phyloP scores from a whole-genome alignment of 116 monocot species.

The Thalassia testudinum region DNA sequence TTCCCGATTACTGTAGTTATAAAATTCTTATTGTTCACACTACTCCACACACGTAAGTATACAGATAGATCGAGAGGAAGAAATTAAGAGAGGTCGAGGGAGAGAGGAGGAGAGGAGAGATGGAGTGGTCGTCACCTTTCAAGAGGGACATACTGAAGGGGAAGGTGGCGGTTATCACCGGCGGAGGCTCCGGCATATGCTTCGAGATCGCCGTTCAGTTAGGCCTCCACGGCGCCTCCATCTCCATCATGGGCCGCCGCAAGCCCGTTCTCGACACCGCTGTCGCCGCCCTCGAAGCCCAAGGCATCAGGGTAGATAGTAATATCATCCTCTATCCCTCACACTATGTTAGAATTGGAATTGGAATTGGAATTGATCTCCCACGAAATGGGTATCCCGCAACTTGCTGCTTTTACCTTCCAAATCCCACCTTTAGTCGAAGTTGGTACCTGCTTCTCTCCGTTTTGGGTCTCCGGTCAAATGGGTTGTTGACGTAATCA shows the following conservation, averaged over 20 bases:
- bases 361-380: too few relatives aligned
- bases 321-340: background rate
- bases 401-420: background rate
- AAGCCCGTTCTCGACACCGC: constrained; percentile 47
- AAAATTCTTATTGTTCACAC: too few relatives aligned
- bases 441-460: too few relatives aligned
- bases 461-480: too few relatives aligned
- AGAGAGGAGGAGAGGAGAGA: constrained; percentile 2
- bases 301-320: constrained; percentile 52
- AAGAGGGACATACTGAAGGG: constrained; percentile 44
- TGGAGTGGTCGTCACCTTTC: constrained; percentile 43
- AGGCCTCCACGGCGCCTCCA: constrained; percentile 52
- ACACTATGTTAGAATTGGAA: too few relatives aligned
- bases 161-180: constrained; percentile 63
- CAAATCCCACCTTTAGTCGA: too few relatives aligned
- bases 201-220: constrained; percentile 63
- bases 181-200: constrained; percentile 69
- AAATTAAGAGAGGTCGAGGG: background rate
- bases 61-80: too few relatives aligned
- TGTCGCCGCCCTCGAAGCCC: constrained; percentile 24
- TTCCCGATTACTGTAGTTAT: too few relatives aligned
- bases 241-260: constrained; percentile 72
- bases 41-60: too few relatives aligned
- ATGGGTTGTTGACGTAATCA: too few relatives aligned
- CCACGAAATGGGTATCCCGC: too few relatives aligned